phyloP scores from a whole-genome alignment of 805 yeast genomes.

The Kockiozyma suomiensis region DNA sequence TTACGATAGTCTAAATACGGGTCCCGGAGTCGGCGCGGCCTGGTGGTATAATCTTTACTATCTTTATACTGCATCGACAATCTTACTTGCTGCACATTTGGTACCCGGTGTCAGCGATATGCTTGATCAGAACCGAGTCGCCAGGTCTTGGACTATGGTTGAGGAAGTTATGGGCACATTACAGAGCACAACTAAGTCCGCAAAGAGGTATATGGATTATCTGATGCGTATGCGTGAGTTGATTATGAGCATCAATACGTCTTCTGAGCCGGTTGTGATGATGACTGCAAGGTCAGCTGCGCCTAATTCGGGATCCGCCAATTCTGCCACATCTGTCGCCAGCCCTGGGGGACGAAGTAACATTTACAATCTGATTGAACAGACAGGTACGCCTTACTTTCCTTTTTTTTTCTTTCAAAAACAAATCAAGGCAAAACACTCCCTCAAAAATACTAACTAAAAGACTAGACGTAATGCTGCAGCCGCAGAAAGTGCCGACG shows the following conservation, averaged over 20 bases:
- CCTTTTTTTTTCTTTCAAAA: not conserved
- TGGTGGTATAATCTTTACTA: constrained; percentile 39
- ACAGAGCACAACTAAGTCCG: not conserved
- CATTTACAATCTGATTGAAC: not conserved
- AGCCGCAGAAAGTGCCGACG: not conserved
- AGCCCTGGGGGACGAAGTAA: not conserved
- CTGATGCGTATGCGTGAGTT: not conserved
- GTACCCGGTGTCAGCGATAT: constrained; percentile 34
- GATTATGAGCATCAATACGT: not conserved
- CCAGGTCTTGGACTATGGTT: constrained; percentile 7
- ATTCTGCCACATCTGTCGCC: not conserved
- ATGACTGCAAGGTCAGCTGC: not conserved
- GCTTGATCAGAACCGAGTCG: constrained; percentile 12
- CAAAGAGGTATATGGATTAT: not conserved
- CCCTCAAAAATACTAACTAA: not conserved
- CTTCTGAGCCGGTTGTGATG: not conserved
- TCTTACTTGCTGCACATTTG: constrained; percentile 37
- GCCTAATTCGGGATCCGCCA: not conserved
- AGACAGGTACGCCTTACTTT: not conserved
- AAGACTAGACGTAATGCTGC: not conserved
- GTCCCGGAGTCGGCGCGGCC: constrained; percentile 31
- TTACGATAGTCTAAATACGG: not conserved
- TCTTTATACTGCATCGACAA: constrained; percentile 37
- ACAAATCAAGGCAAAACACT: too few species aligned
- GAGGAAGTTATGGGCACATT: not conserved